Evolutionary conservation across 169 alveolate species (phyloP).

Genomic region (Neospora caninum): DNA sequence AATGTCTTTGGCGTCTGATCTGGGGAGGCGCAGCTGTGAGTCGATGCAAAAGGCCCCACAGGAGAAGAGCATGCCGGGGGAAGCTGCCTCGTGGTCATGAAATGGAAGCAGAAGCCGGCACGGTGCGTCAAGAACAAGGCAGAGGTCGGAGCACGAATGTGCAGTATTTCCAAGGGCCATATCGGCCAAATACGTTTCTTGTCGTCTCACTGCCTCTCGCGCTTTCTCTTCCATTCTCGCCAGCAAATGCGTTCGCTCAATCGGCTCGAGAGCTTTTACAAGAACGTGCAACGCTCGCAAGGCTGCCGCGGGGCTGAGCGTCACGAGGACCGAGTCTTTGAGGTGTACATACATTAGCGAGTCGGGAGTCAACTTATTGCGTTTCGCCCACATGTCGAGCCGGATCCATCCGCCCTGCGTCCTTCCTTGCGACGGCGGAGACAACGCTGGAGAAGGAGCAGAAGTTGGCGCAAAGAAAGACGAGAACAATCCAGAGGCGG

Average conservation of each 20-base stretch:
- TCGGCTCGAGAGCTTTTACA: neutral
- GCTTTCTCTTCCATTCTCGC: neutral
- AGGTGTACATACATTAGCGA: neutral
- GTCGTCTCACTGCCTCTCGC: neutral
- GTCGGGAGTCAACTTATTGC: neutral
- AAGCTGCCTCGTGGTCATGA: neutral
- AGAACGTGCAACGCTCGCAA: neutral
- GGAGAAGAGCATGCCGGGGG: neutral
- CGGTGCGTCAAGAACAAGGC: constrained; percentile 18
- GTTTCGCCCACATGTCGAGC: neutral
- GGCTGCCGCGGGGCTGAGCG: constrained; percentile 22
- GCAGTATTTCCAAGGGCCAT: neutral
- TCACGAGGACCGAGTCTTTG: constrained; percentile 4
- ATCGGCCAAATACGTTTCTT: constrained; percentile 9
- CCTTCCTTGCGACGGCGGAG: neutral
- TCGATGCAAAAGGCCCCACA: neutral
- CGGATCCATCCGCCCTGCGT: constrained; percentile 6
- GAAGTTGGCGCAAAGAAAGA: neutral
- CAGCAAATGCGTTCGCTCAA: neutral
- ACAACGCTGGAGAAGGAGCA: neutral
- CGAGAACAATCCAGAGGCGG: neutral
- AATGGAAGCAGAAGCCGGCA: neutral
- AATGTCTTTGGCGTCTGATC: neutral
- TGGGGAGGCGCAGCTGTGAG: neutral
- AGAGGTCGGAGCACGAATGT: neutral